Base-by-base conservation (phyloP, 192 early-diverging fungal species). In the Coemansia sp. region DNA sequence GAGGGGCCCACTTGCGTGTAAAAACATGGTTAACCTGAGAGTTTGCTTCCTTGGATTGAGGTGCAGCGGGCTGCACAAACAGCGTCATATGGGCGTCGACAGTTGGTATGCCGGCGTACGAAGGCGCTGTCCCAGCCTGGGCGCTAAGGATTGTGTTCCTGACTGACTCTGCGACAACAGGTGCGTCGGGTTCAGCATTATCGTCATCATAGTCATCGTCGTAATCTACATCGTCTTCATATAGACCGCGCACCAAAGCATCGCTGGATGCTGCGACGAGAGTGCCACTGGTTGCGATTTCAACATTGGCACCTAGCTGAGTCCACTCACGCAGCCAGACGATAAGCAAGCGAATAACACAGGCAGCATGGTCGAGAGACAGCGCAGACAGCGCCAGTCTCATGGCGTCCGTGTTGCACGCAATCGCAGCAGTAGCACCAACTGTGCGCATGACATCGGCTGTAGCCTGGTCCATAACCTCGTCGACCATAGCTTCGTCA, bases 1-100 rank as follows among this genome's bases (percentile, higher is more conserved):
- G 55, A 14, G 76, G 76, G 11, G 70, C 70, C 76, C 76, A 79
- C 19, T 69, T 57, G 37, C 59, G 60, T 2, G 75, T 78, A 37
- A 72, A 64, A 22, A 44, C 50, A 25, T 66, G 69, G 14, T 59
- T 69, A 43, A 78, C 49, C 23, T 49, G 47, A 14, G 25, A 4
- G 24, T 27, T 49, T 10, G 68, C 39, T 2, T 47, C 59, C 48
- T 59, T 64, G 53, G 24, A 14, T 48, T 63, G 30, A 8, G 43
- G 45, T 24, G 11, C 39, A 21, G 45, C 30, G 24, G 25, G 19
- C 17, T 50, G 60, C 21, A 63, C 37, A 42, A 79, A 79, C 9
- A 63, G 38, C n/a, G 70, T 69, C 39, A 63, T 47, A 9, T 62
- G 52, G 15, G 70, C 59, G 15, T 73, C 70, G 15, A 79, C 57